Evolutionary conservation across 2,329 filamentous ascomycete species (phyloP), one percentile per base, ranked within the genome.

Genomic region (Beauveria sp.): DNA sequence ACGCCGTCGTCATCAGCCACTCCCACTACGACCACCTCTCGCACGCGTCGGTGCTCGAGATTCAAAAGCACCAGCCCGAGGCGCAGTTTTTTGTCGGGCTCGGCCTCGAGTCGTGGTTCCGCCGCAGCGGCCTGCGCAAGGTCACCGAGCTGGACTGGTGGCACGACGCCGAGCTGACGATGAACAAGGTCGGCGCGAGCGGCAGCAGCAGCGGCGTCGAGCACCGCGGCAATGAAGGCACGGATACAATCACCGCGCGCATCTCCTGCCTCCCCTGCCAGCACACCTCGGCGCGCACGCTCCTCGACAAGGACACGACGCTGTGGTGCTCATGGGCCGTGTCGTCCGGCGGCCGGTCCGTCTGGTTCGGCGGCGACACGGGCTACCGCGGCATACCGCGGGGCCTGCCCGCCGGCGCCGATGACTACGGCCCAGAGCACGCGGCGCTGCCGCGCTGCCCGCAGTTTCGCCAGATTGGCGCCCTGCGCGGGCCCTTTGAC

Each of bases 111-210:
- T 78, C 82, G 53, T 97, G 93, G 93, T 96, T 98, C 73, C 78
- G 79, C 52, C 76, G 79, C 3, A 80, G 79, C 28, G 91, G 90
- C 1, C 84, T 96, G 59, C 65, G 82, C 1, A 90, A 91, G 63
- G 87, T 93, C 49, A 96, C 91, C 0, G 93, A 97, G 76, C 74
- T 97, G 69, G 93, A 98, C 75, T 97, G 93, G 93, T 97, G 93
- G 93, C 87, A 96, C 67, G 87, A 90, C 65, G 82, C 86, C 6
- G 86, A 93, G 53, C 73, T 96, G n/a, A 85, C 78, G 0, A 75
- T 96, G 28, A 60, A 53, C n/a, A 65, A 67, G 40, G 65, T 69
- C 22, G 64, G 70, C 46, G 70, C 74, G 3, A 70, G 69, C 30
- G 5, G 34, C n/a, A 22, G 30, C 30, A 9, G 34, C n/a, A 22